These are phyloP conservation scores for Solanum neorickii DNA, from an alignment of 257 asterid genomes.

Conservation along the genomic window DNA sequence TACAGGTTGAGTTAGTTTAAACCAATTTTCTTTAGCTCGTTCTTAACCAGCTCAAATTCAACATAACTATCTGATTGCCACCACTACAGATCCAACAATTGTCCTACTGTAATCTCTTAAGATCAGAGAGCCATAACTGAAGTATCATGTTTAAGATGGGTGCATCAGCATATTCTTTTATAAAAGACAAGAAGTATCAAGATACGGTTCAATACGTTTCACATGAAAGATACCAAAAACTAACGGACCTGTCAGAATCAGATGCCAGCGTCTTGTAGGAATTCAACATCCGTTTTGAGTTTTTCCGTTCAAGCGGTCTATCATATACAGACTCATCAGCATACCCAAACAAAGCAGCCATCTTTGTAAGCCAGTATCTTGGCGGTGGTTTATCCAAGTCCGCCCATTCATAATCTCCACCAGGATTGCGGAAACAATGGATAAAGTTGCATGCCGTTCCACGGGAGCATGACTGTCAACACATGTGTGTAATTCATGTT, in stretches of 20 bases:
- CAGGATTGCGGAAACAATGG: conserved; percentile 88
- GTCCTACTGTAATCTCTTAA: background rate
- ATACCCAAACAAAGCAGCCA: conserved; percentile 78
- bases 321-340: conserved; percentile 35
- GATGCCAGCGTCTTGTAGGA: conserved; percentile 17
- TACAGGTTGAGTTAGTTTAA: background rate
- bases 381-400: conserved; percentile 98
- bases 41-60: background rate
- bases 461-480: conserved; percentile 70
- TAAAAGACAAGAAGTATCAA: background rate
- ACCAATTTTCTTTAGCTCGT: background rate
- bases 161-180: background rate
- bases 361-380: conserved; percentile 61
- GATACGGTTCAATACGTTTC: background rate
- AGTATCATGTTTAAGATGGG: background rate
- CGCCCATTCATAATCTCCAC: conserved; percentile 99
- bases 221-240: background rate
- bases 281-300: conserved; percentile 21
- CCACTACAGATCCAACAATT: background rate
- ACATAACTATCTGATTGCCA: background rate
- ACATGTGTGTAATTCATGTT: conserved; percentile 1
- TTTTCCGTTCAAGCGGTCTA: conserved; percentile 26
- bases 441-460: conserved; percentile 93
- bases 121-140: background rate
- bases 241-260: conserved; percentile 38